Percentiles rank a stretch among this genome's conserved stretches.
phyloP scores from a whole-genome alignment of 1,284 basidiomycete species.

The Apiotrichum akiyoshidainum region DNA sequence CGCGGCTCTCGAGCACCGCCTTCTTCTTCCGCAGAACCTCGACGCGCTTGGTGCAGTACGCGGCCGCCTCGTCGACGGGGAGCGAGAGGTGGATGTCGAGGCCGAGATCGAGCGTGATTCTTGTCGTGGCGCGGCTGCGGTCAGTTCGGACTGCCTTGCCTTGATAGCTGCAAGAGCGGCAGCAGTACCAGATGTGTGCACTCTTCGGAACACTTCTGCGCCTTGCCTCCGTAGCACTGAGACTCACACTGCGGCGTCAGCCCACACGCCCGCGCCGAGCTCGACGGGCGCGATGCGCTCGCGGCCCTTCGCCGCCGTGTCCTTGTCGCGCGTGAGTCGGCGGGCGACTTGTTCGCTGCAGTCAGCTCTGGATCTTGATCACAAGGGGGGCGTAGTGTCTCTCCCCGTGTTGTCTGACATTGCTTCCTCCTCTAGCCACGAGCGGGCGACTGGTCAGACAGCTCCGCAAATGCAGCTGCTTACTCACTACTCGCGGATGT shows the following conservation, averaged over 20 bases:
- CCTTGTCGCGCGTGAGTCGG: slow-evolving; percentile 17
- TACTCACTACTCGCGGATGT: slow-evolving; percentile 34
- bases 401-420: too few relatives aligned
- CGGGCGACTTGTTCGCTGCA: slow-evolving; percentile 21
- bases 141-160: too few relatives aligned
- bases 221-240: neutral
- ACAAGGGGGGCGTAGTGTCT: too few relatives aligned
- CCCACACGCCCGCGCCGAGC: slow-evolving; percentile 37
- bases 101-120: slow-evolving; percentile 36
- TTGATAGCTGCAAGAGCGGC: too few relatives aligned
- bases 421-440: too few relatives aligned
- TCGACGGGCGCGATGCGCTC: slow-evolving; percentile 27
- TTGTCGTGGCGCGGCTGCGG: slow-evolving; percentile 23
- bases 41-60: slow-evolving; percentile 23
- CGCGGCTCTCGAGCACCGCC: slow-evolving; percentile 19
- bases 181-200: too few relatives aligned
- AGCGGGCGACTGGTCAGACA: too few relatives aligned
- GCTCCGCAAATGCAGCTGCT: neutral
- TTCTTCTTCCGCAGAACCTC: slow-evolving; percentile 27
- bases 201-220: too few relatives aligned
- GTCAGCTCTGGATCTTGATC: neutral
- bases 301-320: neutral
- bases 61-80: slow-evolving; percentile 19
- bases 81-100: slow-evolving; percentile 38
- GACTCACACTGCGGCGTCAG: slow-evolving; percentile 34